phyloP scores from a whole-genome alignment of 768 basidiomycete genomes.

The Leccinum subgranulosum region DNA sequence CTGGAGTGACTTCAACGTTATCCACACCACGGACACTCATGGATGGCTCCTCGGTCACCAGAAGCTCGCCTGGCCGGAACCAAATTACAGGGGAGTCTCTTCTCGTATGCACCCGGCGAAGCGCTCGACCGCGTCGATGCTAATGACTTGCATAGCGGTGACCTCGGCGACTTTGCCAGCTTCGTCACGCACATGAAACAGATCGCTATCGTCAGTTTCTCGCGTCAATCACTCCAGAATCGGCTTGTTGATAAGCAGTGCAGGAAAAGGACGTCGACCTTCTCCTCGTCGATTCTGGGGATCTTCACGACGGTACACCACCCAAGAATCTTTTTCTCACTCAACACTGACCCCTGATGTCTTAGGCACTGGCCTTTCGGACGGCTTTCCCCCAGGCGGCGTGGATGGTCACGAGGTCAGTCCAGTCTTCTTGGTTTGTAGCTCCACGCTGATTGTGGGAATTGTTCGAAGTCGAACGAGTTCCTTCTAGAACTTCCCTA shows the following conservation, averaged over 20 bases:
- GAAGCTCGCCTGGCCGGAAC: constrained; percentile 67
- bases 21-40: constrained; percentile 84
- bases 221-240: background rate
- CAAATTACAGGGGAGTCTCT: constrained; percentile 57
- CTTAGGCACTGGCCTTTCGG: constrained; percentile 70
- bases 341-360: constrained; percentile 3
- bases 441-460: background rate
- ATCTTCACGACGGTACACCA: constrained; percentile 60
- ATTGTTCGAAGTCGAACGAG: background rate
- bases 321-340: background rate
- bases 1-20: constrained; percentile 87
- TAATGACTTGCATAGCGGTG: constrained; percentile 37
- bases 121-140: background rate
- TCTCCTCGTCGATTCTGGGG: constrained; percentile 77
- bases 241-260: background rate
- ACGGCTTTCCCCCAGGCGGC: constrained; percentile 55
- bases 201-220: constrained; percentile 52
- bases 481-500: constrained; percentile 70
- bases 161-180: constrained; percentile 80
- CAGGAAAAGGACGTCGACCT: constrained; percentile 76
- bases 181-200: constrained; percentile 82
- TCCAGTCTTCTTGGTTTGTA: background rate
- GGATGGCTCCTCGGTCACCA: constrained; percentile 86
- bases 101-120: background rate
- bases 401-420: constrained; percentile 70